These are phyloP conservation scores for Lepiota brunneoincarnata DNA, from an alignment of 768 basidiomycete genomes.

Conservation along the genomic window DNA sequence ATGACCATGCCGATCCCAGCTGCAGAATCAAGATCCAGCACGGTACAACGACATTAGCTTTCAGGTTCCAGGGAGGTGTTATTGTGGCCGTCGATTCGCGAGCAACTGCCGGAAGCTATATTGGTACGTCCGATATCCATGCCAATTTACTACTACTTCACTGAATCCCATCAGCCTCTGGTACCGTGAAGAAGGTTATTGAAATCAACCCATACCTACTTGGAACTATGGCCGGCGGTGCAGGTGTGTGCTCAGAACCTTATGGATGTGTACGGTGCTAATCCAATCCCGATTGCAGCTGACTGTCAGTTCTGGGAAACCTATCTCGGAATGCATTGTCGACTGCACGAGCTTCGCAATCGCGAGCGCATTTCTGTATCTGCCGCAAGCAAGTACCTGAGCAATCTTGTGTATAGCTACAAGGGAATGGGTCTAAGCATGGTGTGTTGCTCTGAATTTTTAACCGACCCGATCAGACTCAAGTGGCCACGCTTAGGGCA, in stretches of 20 bases:
- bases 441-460: slow-evolving; percentile 47
- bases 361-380: slow-evolving; percentile 97
- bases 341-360: slow-evolving; percentile 94
- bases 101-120: slow-evolving; percentile 95
- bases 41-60: slow-evolving; percentile 97
- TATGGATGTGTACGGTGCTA: not conserved
- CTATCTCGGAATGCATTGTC: slow-evolving; percentile 96
- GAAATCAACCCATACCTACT: slow-evolving; percentile 98
- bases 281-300: slow-evolving; percentile 41
- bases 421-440: slow-evolving; percentile 99
- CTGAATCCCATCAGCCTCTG: slow-evolving; percentile 61
- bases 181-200: slow-evolving; percentile 99
- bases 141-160: not conserved
- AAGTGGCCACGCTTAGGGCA: slow-evolving; percentile 57
- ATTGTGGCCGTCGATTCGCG: slow-evolving; percentile 99
- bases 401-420: slow-evolving; percentile 96
- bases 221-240: slow-evolving; percentile 99
- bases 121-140: slow-evolving; percentile 55
- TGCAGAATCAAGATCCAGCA: slow-evolving; percentile 99
- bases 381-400: slow-evolving; percentile 97
- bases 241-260: slow-evolving; percentile 52
- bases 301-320: slow-evolving; percentile 99
- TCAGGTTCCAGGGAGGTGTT: slow-evolving; percentile 94
- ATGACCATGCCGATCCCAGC: slow-evolving; percentile 90
- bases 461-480: not conserved